Conservation (phyloP, 1,139 yeast species). For the Yamadazyma membranifaciens region DNA sequence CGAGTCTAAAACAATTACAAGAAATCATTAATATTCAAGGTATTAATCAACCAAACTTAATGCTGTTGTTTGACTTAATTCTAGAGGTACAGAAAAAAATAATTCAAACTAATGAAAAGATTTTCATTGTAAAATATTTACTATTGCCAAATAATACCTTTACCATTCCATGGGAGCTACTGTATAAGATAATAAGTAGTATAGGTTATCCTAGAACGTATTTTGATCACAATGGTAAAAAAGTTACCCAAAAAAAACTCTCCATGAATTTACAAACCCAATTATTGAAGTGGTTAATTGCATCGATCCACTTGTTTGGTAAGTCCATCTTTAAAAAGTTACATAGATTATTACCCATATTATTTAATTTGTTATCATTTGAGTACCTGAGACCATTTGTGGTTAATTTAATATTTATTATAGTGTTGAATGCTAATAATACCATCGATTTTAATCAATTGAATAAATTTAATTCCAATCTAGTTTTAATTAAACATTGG, state of each 20-base stretch:
- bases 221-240: conserved; percentile 20
- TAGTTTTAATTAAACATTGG: conserved; percentile 28
- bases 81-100: conserved; percentile 1
- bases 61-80: conserved; percentile 3
- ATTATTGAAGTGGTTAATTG: conserved; percentile 33
- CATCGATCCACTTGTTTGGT: conserved; percentile 29
- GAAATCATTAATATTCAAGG: conserved; percentile 1
- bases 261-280: conserved; percentile 22
- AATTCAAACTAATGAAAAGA: conserved; percentile 11
- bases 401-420: conserved; percentile 28
- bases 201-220: conserved; percentile 31
- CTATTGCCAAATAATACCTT: conserved; percentile 16
- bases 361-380: conserved; percentile 30
- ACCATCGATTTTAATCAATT: conserved; percentile 12
- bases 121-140: conserved; percentile 13
- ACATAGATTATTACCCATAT: conserved; percentile 23
- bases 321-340: conserved; percentile 15
- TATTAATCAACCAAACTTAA: not conserved
- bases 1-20: not conserved
- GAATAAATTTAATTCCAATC: conserved; percentile 2
- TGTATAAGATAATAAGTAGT: conserved; percentile 24
- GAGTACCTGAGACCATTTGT: conserved; percentile 34
- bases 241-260: conserved; percentile 23
- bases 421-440: conserved; percentile 17
- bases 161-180: conserved; percentile 11